Evolutionary conservation across 2,329 filamentous ascomycete genomes (phyloP).

Genomic region (Aspergillus awamori): DNA sequence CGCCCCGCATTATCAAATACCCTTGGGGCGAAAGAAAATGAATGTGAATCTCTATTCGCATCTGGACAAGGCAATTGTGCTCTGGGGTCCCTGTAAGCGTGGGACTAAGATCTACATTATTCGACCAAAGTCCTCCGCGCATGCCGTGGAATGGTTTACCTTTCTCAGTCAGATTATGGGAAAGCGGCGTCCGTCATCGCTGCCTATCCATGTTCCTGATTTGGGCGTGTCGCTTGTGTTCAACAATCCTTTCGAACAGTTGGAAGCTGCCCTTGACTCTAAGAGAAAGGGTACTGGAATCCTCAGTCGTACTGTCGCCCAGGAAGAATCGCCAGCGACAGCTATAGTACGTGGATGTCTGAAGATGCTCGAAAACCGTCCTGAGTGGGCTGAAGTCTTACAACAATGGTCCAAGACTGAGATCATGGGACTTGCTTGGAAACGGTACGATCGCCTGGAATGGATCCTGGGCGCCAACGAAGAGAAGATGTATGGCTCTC

Average conservation of each 20-base stretch:
- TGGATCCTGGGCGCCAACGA: conserved; percentile 69
- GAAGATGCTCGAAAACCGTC: conserved; percentile 58
- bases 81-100: conserved; percentile 59
- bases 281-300: conserved; percentile 51
- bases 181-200: conserved; percentile 57
- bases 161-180: conserved; percentile 64
- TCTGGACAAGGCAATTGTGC: conserved; percentile 67
- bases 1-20: conserved; percentile 60
- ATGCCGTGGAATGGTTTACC: conserved; percentile 70
- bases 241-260: conserved; percentile 60
- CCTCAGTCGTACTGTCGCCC: conserved; percentile 37
- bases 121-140: conserved; percentile 61
- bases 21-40: conserved; percentile 55
- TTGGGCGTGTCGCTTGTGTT: conserved; percentile 62
- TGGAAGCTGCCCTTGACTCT: conserved; percentile 42
- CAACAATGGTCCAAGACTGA: conserved; percentile 61
- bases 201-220: conserved; percentile 66
- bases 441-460: conserved; percentile 68
- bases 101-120: conserved; percentile 65
- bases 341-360: conserved; percentile 61
- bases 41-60: conserved; percentile 66
- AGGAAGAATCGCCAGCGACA: conserved; percentile 59
- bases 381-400: conserved; percentile 63
- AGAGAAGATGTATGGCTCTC: conserved; percentile 69
- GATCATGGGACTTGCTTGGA: conserved; percentile 68